These are phyloP conservation scores for Sisymbrium altissimum DNA, from an alignment of 345 rosid species.

Conservation along the genomic window DNA sequence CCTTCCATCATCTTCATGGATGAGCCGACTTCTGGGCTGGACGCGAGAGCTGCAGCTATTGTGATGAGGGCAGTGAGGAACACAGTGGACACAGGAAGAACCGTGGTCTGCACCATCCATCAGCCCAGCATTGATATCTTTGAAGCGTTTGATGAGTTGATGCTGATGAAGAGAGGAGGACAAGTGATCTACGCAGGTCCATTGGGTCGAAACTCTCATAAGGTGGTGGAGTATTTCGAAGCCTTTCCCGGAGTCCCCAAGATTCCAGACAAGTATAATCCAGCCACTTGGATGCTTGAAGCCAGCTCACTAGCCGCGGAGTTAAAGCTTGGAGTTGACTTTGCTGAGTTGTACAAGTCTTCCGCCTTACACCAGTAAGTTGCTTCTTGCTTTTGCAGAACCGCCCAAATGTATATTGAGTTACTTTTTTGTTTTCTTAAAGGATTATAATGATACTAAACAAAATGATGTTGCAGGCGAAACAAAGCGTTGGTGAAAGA, in stretches of 20 bases:
- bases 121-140: slow-evolving; percentile 44
- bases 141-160: slow-evolving; percentile 78
- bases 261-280: slow-evolving; percentile 68
- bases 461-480: slow-evolving; percentile 36
- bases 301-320: slow-evolving; percentile 77
- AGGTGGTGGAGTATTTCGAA: slow-evolving; percentile 69
- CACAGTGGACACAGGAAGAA: slow-evolving; percentile 6
- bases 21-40: slow-evolving; percentile 85
- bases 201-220: slow-evolving; percentile 56
- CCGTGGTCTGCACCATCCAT: slow-evolving; percentile 6
- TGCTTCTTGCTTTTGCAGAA: neutral
- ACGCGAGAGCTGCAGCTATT: slow-evolving; percentile 81
- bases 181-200: slow-evolving; percentile 72
- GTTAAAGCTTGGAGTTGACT: slow-evolving; percentile 59
- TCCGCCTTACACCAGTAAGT: slow-evolving; percentile 59
- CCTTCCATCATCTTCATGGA: slow-evolving; percentile 13
- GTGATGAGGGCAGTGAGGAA: slow-evolving; percentile 55
- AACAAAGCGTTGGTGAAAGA: slow-evolving; percentile 53
- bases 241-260: slow-evolving; percentile 59
- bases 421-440: neutral
- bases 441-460: neutral
- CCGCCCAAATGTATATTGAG: neutral
- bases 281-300: slow-evolving; percentile 89
- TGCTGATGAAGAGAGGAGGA: slow-evolving; percentile 88
- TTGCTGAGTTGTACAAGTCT: slow-evolving; percentile 54